Base-by-base conservation (phyloP, 768 basidiomycete genomes). In the Russula sp. region DNA sequence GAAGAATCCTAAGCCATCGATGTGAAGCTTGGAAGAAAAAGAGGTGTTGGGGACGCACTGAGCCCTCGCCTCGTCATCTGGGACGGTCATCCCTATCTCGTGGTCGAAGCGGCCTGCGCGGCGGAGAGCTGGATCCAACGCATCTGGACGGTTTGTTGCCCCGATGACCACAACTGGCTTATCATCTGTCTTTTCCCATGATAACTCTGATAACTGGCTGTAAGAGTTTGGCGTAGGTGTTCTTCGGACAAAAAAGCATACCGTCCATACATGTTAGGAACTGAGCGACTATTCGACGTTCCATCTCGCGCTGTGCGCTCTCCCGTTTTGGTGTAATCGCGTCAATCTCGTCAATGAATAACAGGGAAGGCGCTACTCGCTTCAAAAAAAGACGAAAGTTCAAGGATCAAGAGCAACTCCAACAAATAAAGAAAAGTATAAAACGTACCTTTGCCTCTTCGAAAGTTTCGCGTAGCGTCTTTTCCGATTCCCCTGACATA, bases 211-310 rank as follows among this genome's bases (percentile, higher is more conserved):
- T 58, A n/a, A 28, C 2, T 3, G 44, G 30, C 9, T 22, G 2
- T 32, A 16, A 22, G 51, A 6, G 26, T 51, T 50, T 7, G 46
- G 22, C 5, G 20, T 26, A 34, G 46, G 7, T 9, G 18, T 36
- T 24, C 8, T n/a, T 16, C 7, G 11, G 11, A 0, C 4, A 30
- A 16, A 18, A 44, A 20, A 36, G 72, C 84, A 49, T 69, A 97
- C 96, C 96, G 74, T 99, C 97, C 92, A 99, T 97, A 78, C 96
- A 98, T 0, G 96, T 98, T 61, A 98, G 76, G 68, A 99, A 91
- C 73, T 99, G 97, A 0, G 96, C 96, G 11, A 99, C 96, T 57
- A 99, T 98, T 14, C 97, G 83, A 51, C 95, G 78, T 72, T 98
- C 97, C 97, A 98, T 98, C 76, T 98, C 97, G 62, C 96, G 81